phyloP scores from a whole-genome alignment of 2,329 filamentous ascomycete genomes.

The Claviceps sp. region DNA sequence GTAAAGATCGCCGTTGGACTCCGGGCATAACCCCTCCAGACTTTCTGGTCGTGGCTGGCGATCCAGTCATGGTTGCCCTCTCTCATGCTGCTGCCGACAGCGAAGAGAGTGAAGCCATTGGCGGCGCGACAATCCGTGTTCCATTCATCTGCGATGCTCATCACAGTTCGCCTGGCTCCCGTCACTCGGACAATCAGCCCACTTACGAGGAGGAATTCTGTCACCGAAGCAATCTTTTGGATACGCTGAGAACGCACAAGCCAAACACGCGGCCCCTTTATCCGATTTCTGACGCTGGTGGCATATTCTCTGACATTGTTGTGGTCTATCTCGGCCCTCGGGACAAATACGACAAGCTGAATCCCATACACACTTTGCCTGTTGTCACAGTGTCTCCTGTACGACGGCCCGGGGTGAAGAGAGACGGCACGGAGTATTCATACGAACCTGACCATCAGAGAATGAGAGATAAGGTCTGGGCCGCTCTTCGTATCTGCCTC shows the following conservation, averaged over 20 bases:
- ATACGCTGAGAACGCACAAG: slow-evolving; percentile 42
- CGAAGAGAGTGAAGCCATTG: slow-evolving; percentile 20
- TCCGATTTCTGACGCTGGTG: slow-evolving; percentile 56
- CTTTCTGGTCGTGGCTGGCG: slow-evolving; percentile 39
- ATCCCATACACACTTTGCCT: slow-evolving; percentile 44
- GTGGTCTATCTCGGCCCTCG: slow-evolving; percentile 62
- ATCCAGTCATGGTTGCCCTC: slow-evolving; percentile 48
- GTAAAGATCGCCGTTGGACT: slow-evolving; percentile 20
- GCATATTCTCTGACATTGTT: slow-evolving; percentile 56
- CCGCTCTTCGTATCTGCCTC: slow-evolving; percentile 55
- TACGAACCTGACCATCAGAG: slow-evolving; percentile 58
- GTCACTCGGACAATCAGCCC: slow-evolving; percentile 54
- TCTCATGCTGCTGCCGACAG: slow-evolving; percentile 35
- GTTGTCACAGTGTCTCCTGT: slow-evolving; percentile 64
- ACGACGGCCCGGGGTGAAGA: slow-evolving; percentile 59
- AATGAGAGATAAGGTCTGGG: slow-evolving; percentile 59
- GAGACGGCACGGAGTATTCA: slow-evolving; percentile 53
- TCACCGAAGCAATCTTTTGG: slow-evolving; percentile 19
- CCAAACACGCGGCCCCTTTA: slow-evolving; percentile 44
- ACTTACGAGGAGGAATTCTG: slow-evolving; percentile 54
- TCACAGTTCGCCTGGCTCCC: slow-evolving; percentile 63
- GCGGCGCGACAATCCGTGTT: slow-evolving; percentile 28
- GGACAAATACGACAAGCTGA: slow-evolving; percentile 46
- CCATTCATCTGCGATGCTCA: slow-evolving; percentile 63
- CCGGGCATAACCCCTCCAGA: slow-evolving; percentile 25